phyloP scores from a whole-genome alignment of 23 red algal species.

The Gracilaria gracilis region DNA sequence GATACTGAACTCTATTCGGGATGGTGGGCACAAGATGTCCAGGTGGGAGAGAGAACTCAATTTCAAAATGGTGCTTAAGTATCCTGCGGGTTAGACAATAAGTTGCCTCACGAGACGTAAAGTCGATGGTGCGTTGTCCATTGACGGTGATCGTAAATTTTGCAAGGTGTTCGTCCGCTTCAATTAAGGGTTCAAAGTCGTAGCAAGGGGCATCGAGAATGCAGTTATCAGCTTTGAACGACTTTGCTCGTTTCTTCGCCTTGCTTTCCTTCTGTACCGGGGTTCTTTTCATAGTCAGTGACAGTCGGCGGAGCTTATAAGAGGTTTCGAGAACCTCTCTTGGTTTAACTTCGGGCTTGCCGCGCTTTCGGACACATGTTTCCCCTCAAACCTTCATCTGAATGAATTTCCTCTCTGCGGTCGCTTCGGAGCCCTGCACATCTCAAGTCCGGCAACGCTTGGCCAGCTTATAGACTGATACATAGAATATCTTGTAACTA shows the following conservation, averaged over 20 bases:
- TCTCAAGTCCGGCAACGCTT: no score
- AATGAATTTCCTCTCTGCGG: no score
- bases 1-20: conserved; percentile 69
- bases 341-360: no score
- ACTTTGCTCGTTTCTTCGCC: background rate
- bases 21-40: conserved; percentile 56
- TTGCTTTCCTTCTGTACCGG: background rate
- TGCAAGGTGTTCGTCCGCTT: background rate
- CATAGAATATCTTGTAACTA: no score
- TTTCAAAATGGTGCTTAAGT: conserved; percentile 51
- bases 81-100: conserved; percentile 42
- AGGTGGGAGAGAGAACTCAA: conserved; percentile 31
- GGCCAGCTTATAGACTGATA: no score
- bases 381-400: no score
- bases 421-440: no score
- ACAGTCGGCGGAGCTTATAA: no score
- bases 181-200: conserved; percentile 31
- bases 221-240: background rate
- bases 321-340: no score
- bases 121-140: conserved; percentile 22
- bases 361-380: no score
- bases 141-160: background rate
- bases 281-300: background rate
- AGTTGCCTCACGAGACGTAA: conserved; percentile 28
- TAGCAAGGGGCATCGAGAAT: conserved; percentile 5